Base-by-base conservation (phyloP, 1,139 yeast species). In the Lodderomyces orthopsilosis region DNA sequence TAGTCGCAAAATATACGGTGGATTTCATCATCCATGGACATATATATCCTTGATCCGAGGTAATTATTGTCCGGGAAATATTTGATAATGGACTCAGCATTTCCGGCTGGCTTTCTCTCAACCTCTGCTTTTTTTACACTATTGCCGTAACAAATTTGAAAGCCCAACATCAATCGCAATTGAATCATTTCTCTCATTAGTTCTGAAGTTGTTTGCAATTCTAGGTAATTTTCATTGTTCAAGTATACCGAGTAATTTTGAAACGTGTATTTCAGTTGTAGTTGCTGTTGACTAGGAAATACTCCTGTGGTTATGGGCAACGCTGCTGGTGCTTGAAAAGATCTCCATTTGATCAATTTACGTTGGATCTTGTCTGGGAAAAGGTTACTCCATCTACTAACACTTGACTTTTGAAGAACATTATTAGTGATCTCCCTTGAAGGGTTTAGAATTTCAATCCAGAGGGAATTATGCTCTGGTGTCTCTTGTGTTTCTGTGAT, bases 281-380 rank as follows among this genome's bases (percentile, higher is more conserved):
- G 81, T 48, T 87, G 93, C 6, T 73, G 68, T 4, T 72, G 66
- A 0, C 83, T 65, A 0, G 98, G 98, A 55, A 91, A 89, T 7
- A 83, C 72, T 1, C 85, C 79, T 0, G 95, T 82, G 1, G 88
- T 81, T 0, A 85, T 69, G 0, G 99, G 99, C 19, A 94, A 66
- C 3, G 95, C 84, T 0, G 98, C 98, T 0, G 99, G 99, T 0
- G 96, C 81, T 28, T 89, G 85, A 44, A 94, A 73, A 0, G 98
- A 91, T 46, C 88, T 77, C 98, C 98, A 94, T 58, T 91, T 91
- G 37, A 91, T 84, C 10, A 79, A 71, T 51, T 81, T 77, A 38
- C 90, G 69, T 42, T 77, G 79, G 19, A 82, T 79, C 37, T 78
- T 76, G 12, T 75, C 74, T 0, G 97, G 96, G 55, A 88, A 87